Conservation (phyloP, 1,284 basidiomycete genomes). For the Cryptococcus jaspeensis region DNA sequence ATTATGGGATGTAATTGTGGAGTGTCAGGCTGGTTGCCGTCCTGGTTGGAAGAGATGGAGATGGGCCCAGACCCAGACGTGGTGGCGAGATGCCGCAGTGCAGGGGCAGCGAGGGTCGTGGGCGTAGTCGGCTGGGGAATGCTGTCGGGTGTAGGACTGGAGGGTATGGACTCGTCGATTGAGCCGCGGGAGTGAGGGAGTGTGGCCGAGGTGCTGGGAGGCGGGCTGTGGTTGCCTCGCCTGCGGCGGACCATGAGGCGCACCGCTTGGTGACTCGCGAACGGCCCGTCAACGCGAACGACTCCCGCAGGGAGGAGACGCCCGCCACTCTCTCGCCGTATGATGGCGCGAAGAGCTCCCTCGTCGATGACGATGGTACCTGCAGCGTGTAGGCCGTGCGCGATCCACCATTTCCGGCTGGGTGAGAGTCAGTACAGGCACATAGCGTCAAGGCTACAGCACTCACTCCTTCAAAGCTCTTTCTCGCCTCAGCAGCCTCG, state of each 20-base stretch:
- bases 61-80: neutral
- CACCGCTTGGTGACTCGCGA: conserved; percentile 93
- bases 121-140: neutral
- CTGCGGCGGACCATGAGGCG: conserved; percentile 66
- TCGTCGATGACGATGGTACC: conserved; percentile 78
- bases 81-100: conserved; percentile 7
- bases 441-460: too few relatives aligned
- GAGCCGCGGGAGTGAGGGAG: neutral
- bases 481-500: conserved; percentile 75
- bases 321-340: conserved; percentile 80
- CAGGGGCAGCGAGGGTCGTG: conserved; percentile 10
- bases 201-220: neutral
- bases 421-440: too few relatives aligned
- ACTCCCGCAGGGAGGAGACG: conserved; percentile 89
- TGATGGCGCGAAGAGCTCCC: conserved; percentile 83
- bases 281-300: conserved; percentile 77
- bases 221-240: conserved; percentile 1
- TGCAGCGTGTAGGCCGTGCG: conserved; percentile 84
- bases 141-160: conserved; percentile 12
- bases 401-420: conserved; percentile 86
- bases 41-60: conserved; percentile 2
- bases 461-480: conserved; percentile 70
- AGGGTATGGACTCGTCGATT: conserved; percentile 13
- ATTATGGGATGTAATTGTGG: conserved; percentile 46
- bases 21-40: conserved; percentile 36